Evolutionary conservation across 805 yeast genomes (phyloP), one percentile per base, ranked within the genome.

Genomic region (Naumovozyma dairenensis): DNA sequence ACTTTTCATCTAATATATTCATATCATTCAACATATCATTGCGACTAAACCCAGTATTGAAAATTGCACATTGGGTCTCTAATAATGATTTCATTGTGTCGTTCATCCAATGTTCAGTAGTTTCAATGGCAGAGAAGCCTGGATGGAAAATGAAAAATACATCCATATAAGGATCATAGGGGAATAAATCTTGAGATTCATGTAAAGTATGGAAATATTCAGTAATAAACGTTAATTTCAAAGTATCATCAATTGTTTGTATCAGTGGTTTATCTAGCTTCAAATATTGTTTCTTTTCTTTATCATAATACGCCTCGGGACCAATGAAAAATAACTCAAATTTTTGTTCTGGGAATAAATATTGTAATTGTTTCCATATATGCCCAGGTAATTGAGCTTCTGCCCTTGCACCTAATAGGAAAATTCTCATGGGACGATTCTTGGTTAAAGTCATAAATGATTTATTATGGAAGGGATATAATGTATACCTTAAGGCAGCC

Each of bases 121-220:
- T 67, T 51, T 84, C 94, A 10, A 83, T 81, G 6, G 92, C 80
- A 14, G 84, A 78, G 52, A 86, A 73, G 26, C 96, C 96, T 3
- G 98, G 97, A 57, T 89, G 97, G 80, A 89, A 92, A 34, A 83
- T 68, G 71, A 85, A 86, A 61, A 92, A 92, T 18, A 76, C 74
- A 56, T 92, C 98, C 55, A 84, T 71, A 59, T 89, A 92, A 29
- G 98, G 98, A 59, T 92, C 98, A 59, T 86, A 92, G 4, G 98
- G 98, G 77, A 85, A 84, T 57, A 92, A 83, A 61, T 89, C 96
- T 49, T 87, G 92, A 31, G 84, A 78, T 49, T 86, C 86, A 60
- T 92, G 94, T 40, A 81, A 68, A 25, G 81, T 89, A 53, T 86
- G 85, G 75, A 92, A 92, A 59, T 80, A 87, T 49, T 83, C 81